phyloP scores from a whole-genome alignment of 768 basidiomycete species.

The Neoboletus magnificus region DNA sequence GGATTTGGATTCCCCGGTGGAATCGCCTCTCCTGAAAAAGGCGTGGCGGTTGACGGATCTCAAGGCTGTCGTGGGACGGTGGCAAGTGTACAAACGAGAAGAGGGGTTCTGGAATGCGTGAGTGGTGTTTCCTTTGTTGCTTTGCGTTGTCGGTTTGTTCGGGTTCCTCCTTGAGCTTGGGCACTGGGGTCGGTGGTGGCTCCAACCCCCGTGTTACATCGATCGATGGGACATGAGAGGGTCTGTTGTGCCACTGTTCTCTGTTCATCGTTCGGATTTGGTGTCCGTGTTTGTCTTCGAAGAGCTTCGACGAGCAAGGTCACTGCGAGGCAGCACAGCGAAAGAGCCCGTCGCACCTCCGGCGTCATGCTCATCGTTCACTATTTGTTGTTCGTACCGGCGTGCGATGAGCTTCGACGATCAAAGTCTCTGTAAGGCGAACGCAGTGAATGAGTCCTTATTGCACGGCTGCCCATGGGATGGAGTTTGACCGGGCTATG shows the following conservation, averaged over 20 bases:
- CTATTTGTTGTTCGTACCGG: background rate
- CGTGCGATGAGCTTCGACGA: background rate
- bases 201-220: background rate
- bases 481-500: background rate
- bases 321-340: constrained; percentile 19
- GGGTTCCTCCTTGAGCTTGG: background rate
- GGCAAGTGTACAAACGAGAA: constrained; percentile 57
- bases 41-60: constrained; percentile 54
- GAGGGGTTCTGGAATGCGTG: constrained; percentile 69
- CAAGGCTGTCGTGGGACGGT: constrained; percentile 43
- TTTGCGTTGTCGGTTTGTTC: background rate
- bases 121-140: constrained; percentile 18
- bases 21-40: constrained; percentile 39
- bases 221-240: constrained; percentile 18
- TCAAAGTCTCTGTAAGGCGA: constrained; percentile 21
- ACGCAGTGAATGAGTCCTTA: constrained; percentile 9
- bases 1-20: constrained; percentile 50
- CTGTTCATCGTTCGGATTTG: constrained; percentile 13
- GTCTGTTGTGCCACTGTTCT: constrained; percentile 1
- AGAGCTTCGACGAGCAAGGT: constrained; percentile 14
- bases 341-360: constrained; percentile 6
- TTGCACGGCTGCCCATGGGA: background rate
- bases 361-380: constrained; percentile 12
- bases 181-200: background rate
- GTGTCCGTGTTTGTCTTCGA: background rate